Evolutionary conservation across 345 rosid species (phyloP).

Genomic region (Salix exigua): DNA sequence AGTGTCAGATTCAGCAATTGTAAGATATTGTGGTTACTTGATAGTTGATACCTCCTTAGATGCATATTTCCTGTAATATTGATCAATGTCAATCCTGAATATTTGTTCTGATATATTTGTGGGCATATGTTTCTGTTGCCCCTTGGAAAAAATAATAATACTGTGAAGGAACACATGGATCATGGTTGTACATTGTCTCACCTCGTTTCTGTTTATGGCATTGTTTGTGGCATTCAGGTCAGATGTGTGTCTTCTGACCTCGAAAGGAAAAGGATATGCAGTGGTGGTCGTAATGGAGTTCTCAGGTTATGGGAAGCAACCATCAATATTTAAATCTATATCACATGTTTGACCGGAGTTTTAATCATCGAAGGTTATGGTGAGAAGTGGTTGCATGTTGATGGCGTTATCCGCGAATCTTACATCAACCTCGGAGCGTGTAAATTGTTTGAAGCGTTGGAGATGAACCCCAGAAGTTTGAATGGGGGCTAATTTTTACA

Average conservation of each 20-base stretch:
- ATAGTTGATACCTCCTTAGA: background rate
- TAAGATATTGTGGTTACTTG: background rate
- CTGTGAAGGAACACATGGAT: background rate
- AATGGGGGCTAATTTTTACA: background rate
- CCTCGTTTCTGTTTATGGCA: background rate
- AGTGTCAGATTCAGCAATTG: background rate
- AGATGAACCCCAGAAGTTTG: background rate
- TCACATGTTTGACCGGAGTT: background rate
- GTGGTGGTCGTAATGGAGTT: slow-evolving; percentile 94
- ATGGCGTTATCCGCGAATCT: background rate
- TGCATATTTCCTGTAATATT: background rate
- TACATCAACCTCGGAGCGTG: background rate
- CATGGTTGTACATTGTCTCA: background rate
- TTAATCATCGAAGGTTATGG: background rate
- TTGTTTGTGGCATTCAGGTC: slow-evolving; percentile 47
- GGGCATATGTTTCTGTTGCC: background rate
- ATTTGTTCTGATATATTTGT: background rate
- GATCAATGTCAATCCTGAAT: background rate
- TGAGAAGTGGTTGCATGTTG: background rate
- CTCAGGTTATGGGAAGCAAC: slow-evolving; percentile 99
- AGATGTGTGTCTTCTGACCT: slow-evolving; percentile 93
- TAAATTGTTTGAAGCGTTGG: background rate
- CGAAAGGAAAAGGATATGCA: slow-evolving; percentile 97
- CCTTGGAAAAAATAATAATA: background rate
- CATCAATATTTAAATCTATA: slow-evolving; percentile 61